phyloP scores from a whole-genome alignment of 108 stramenopile species.

The Cyclotella sp. region DNA sequence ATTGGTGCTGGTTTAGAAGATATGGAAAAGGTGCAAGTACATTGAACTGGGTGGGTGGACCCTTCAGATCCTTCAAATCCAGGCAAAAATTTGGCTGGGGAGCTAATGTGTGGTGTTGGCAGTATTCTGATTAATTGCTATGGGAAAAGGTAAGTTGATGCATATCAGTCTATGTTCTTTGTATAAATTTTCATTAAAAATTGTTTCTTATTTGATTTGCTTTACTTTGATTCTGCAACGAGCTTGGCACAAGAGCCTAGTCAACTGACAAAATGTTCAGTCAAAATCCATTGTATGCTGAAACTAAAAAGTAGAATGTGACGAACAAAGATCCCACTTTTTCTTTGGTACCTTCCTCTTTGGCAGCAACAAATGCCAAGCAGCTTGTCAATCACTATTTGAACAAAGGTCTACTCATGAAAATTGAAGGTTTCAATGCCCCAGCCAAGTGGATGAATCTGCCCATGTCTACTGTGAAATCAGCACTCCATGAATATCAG shows the following conservation, averaged over 20 bases:
- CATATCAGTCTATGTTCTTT: not conserved
- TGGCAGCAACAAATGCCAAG: conserved; percentile 78
- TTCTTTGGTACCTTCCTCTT: conserved; percentile 76
- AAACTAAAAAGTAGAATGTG: conserved; percentile 70
- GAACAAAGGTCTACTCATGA: conserved; percentile 83
- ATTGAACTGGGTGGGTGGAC: conserved; percentile 97
- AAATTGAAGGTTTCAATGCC: conserved; percentile 72
- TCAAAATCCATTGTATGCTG: conserved; percentile 49
- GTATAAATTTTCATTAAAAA: not conserved
- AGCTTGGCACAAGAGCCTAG: conserved; percentile 69
- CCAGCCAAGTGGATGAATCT: conserved; percentile 75
- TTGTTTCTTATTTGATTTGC: not conserved
- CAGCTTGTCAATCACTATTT: conserved; percentile 88
- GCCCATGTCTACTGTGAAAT: conserved; percentile 44
- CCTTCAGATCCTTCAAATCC: conserved; percentile 89
- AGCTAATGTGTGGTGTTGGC: conserved; percentile 82
- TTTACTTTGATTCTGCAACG: conserved; percentile 72
- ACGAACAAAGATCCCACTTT: conserved; percentile 74
- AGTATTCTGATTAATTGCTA: conserved; percentile 58
- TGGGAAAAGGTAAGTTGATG: conserved; percentile 37
- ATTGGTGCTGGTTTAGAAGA: conserved; percentile 91
- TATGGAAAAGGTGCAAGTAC: conserved; percentile 97
- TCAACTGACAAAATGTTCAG: conserved; percentile 77
- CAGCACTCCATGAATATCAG: conserved; percentile 70
- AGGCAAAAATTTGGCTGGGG: conserved; percentile 84